phyloP scores from a whole-genome alignment of 179 eudicot species.

The Beta lomatogona region DNA sequence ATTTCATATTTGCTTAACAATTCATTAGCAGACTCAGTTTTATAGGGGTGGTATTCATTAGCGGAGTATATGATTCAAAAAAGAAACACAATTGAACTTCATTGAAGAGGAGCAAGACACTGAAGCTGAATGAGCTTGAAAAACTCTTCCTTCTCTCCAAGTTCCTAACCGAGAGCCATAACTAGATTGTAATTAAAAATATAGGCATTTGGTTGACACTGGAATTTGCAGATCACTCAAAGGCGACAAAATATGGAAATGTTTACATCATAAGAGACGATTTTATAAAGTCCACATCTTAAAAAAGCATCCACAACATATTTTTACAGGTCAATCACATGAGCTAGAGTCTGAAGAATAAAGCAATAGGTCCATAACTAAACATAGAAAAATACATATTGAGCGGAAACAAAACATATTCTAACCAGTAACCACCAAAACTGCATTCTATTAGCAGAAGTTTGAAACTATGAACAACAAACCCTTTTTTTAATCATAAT shows the following conservation, averaged over 20 bases:
- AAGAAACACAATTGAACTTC: no score
- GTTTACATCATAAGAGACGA: neutral
- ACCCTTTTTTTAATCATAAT: neutral
- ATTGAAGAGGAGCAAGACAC: no score
- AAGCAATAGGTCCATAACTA: conserved; percentile 2
- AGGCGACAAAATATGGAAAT: neutral
- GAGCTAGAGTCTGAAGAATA: neutral
- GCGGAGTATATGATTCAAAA: no score
- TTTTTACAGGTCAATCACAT: conserved; percentile 16
- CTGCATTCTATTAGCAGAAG: conserved; percentile 21
- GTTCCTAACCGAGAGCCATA: no score
- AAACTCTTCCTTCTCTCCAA: no score
- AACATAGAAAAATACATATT: conserved; percentile 16
- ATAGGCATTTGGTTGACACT: no score
- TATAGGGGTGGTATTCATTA: no score
- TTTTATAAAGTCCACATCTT: neutral
- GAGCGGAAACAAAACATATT: neutral
- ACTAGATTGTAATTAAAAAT: no score
- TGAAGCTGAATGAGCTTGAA: no score
- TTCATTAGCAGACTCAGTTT: no score
- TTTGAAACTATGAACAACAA: conserved; percentile 17
- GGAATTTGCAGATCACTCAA: no score
- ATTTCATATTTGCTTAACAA: no score
- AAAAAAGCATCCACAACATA: conserved; percentile 4
- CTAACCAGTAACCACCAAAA: conserved; percentile 32